Conservation (phyloP, 2,329 filamentous ascomycete genomes). For the Colletotrichum limetticola region DNA sequence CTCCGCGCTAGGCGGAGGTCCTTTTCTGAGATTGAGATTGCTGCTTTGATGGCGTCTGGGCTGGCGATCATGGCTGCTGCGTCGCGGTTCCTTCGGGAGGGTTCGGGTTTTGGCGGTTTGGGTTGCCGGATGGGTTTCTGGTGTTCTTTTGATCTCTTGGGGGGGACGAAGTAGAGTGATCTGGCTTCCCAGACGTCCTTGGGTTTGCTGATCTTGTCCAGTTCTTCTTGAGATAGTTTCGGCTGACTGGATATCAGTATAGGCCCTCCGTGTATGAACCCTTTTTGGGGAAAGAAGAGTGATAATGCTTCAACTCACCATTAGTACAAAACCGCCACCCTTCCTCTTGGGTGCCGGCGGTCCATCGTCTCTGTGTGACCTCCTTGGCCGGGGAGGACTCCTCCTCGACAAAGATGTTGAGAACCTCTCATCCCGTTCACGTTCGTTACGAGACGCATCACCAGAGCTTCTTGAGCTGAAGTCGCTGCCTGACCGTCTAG, state of each 20-base stretch:
- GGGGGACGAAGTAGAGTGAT: constrained; percentile 18
- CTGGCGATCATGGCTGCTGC: neutral
- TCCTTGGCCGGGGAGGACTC: neutral
- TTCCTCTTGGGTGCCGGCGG: neutral
- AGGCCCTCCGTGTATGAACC: neutral
- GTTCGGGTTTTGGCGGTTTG: neutral
- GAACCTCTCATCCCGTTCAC: neutral
- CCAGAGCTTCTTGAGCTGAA: neutral
- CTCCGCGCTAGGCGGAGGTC: neutral
- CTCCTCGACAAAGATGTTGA: neutral
- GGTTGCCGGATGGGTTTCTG: neutral
- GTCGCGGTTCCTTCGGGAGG: neutral
- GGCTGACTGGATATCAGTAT: constrained; percentile 1
- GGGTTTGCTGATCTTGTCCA: constrained; percentile 11
- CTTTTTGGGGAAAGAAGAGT: neutral
- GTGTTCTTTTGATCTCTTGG: constrained; percentile 6
- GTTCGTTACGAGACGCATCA: neutral
- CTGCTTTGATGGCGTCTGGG: neutral
- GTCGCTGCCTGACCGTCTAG: neutral
- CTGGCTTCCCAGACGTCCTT: constrained; percentile 17
- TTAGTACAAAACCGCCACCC: neutral
- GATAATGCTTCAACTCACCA: neutral
- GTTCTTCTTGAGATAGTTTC: constrained; percentile 9
- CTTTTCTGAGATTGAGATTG: neutral
- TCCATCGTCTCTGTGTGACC: neutral